Conservation (phyloP, 177 flowering plant genomes). For the Vitis hybrid region DNA sequence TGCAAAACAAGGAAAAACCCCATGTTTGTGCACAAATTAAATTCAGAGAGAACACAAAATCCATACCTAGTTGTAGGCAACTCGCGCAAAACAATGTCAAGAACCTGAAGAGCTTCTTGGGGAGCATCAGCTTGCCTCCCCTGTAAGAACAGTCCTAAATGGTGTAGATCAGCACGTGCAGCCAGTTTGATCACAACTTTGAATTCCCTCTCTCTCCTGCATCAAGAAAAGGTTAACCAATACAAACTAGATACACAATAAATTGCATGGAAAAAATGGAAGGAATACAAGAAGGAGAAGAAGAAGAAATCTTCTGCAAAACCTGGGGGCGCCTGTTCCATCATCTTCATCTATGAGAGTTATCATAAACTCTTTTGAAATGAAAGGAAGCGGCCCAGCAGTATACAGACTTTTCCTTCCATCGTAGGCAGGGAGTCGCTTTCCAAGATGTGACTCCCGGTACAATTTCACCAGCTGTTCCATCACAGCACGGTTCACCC, state of each 20-base stretch:
- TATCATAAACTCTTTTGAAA: conserved; percentile 62
- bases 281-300: too few relatives aligned
- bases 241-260: not conserved
- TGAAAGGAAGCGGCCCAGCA: conserved; percentile 88
- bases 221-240: conserved; percentile 10
- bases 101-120: conserved; percentile 86
- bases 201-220: conserved; percentile 65
- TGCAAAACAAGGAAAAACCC: not conserved
- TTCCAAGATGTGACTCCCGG: conserved; percentile 79
- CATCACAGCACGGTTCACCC: conserved; percentile 89
- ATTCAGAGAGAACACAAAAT: not conserved
- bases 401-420: conserved; percentile 95
- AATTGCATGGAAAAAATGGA: not conserved
- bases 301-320: not conserved
- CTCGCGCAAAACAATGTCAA: conserved; percentile 81
- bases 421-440: conserved; percentile 93
- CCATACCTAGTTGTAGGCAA: conserved; percentile 59
- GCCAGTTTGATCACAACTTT: conserved; percentile 69
- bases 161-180: conserved; percentile 78
- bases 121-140: conserved; percentile 88
- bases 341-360: conserved; percentile 77
- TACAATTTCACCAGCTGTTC: conserved; percentile 63
- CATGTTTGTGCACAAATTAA: not conserved
- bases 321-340: conserved; percentile 71
- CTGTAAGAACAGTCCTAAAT: conserved; percentile 62